phyloP scores from a whole-genome alignment of 2,329 filamentous ascomycete species.

The Chrysoporthe deuterocubensis region DNA sequence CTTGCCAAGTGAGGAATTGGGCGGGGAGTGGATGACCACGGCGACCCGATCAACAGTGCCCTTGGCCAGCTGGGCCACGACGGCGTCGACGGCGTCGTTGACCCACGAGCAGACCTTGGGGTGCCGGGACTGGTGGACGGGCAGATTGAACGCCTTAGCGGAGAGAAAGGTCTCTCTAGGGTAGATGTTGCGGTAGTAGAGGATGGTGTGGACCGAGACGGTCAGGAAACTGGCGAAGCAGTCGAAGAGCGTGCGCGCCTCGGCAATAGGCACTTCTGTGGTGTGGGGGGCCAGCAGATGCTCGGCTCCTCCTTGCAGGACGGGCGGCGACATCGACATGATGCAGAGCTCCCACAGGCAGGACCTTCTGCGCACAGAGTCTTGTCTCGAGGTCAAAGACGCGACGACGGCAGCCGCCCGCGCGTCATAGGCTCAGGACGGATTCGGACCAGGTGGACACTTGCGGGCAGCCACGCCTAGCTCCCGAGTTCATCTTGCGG shows the following conservation, averaged over 20 bases:
- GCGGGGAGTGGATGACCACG: slow-evolving; percentile 50
- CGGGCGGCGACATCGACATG: slow-evolving; percentile 29
- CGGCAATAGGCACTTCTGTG: slow-evolving; percentile 38
- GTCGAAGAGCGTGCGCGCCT: slow-evolving; percentile 63
- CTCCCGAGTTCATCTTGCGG: neutral
- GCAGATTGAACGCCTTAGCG: slow-evolving; percentile 79
- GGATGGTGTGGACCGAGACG: slow-evolving; percentile 81
- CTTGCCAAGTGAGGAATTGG: slow-evolving; percentile 30
- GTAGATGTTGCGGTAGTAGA: slow-evolving; percentile 82
- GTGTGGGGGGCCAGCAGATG: slow-evolving; percentile 14
- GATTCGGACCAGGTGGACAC: slow-evolving; percentile 1
- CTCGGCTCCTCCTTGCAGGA: slow-evolving; percentile 13
- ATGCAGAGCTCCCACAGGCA: neutral
- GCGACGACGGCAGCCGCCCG: neutral
- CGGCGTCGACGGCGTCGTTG: slow-evolving; percentile 75
- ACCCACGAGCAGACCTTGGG: slow-evolving; percentile 87
- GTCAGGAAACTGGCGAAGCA: slow-evolving; percentile 81
- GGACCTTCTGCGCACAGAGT: neutral
- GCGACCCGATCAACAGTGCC: slow-evolving; percentile 53
- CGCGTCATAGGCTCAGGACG: neutral
- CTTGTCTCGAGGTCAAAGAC: neutral
- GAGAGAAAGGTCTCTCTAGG: slow-evolving; percentile 77
- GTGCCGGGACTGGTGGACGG: slow-evolving; percentile 84
- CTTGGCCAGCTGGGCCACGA: slow-evolving; percentile 70
- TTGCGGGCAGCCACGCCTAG: slow-evolving; percentile 1